Evolutionary conservation across 2,329 filamentous ascomycete species (phyloP), one percentile per base, ranked within the genome.

Genomic region (Davidsoniella eucalypti): DNA sequence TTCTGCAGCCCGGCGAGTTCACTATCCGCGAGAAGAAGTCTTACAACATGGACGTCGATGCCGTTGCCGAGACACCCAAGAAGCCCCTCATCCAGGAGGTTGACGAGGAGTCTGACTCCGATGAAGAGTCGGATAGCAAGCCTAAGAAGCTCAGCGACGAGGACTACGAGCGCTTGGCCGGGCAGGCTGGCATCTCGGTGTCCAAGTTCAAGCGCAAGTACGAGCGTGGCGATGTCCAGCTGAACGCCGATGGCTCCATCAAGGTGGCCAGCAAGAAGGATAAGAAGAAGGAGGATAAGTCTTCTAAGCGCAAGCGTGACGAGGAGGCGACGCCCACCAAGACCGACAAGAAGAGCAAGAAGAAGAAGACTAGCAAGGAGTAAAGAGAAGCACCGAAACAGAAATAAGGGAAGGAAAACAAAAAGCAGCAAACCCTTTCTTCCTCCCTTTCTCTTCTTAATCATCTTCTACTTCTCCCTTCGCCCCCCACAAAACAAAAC

Each of bases 21-120:
- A 84, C 88, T 56, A 73, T 98, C 61, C 94, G 93, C 69, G 87
- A 95, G 65, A 84, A 84, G 9, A 77, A 86, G 62, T 92, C 90
- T 67, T 98, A 98, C 74, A 96, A 96, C 65, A 75, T 78, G 45
- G 88, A 96, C 62, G 92, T 87, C 49, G 92, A 98, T 65, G 90
- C 87, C 55, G 69, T 95, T 47, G 67, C 68, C 25, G 61, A 63
- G 56, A 66, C 67, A 45, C 58, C 65, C 23, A 67, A 64, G 63
- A 64, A 63, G 58, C 56, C 58, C n/a, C 64, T 72, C 41, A 68
- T 72, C 47, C 68, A 75, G 56, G 72, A 73, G 52, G 67, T 71
- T 23, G 43, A 49, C 2, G 64, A 64, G 21, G 64, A 66, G 47
- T 63, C 63, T 25, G 63, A 63, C 44, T 65, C 60, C 18, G 61